Percentiles rank a stretch among this genome's conserved stretches.
Conservation (phyloP, 129 eudicot genomes). For the Flaveria trinervia region DNA sequence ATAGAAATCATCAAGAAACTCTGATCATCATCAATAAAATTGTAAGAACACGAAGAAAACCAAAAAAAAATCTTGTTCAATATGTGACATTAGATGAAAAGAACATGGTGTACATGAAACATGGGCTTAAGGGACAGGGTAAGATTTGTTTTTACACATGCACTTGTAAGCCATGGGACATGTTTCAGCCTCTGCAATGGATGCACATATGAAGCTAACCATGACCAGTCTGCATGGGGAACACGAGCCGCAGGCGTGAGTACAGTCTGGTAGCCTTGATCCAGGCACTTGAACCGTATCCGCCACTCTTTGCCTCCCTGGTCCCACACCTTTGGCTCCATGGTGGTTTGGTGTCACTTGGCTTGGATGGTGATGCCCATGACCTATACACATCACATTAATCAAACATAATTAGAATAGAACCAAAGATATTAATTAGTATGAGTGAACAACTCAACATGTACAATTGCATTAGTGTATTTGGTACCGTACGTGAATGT, state of each 20-base stretch:
- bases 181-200: conserved; percentile 94
- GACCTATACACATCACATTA: conserved; percentile 29
- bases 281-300: conserved; percentile 73
- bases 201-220: conserved; percentile 95
- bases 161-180: conserved; percentile 97
- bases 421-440: background rate
- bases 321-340: conserved; percentile 10
- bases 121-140: conserved; percentile 67
- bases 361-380: conserved; percentile 45
- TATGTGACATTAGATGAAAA: conserved; percentile 26
- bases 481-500: conserved; percentile 46
- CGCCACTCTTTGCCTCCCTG: conserved; percentile 37
- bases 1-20: conserved; percentile 11
- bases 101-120: conserved; percentile 13
- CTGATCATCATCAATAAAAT: conserved; percentile 8
- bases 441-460: background rate
- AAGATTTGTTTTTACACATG: conserved; percentile 91
- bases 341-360: conserved; percentile 25
- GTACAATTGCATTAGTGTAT: no score
- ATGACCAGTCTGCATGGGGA: conserved; percentile 83
- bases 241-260: conserved; percentile 96
- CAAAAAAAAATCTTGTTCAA: conserved; percentile 35
- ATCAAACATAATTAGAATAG: background rate
- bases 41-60: conserved; percentile 13
- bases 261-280: conserved; percentile 85